Percentiles rank a stretch among this genome's conserved stretches.
These are phyloP conservation scores for Knoxia roxburghii DNA, from an alignment of 257 asterid species.

Conservation along the genomic window DNA sequence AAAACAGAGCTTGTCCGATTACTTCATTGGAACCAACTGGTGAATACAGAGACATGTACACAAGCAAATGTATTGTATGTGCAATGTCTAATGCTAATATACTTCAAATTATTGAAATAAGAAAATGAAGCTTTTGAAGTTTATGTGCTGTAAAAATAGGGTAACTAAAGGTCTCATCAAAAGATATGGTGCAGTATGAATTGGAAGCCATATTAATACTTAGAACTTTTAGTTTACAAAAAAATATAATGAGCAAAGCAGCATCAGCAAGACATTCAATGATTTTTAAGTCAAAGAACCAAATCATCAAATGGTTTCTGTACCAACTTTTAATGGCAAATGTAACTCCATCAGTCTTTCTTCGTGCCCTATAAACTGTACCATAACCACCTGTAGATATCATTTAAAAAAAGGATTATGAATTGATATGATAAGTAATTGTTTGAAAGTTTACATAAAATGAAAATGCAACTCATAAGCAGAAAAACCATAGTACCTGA, in stretches of 20 bases:
- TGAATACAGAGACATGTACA: not conserved
- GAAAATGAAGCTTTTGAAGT: not conserved
- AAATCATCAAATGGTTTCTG: conserved; percentile 11
- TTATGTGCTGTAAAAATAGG: not conserved
- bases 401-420: conserved; percentile 15
- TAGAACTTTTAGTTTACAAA: not conserved
- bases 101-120: not conserved
- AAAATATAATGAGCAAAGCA: not conserved
- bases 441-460: not conserved
- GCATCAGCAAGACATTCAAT: not conserved
- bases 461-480: not conserved
- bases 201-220: not conserved
- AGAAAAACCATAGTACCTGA: conserved; percentile 52
- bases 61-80: not conserved
- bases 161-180: not conserved
- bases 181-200: not conserved
- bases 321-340: conserved; percentile 84
- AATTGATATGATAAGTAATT: not conserved
- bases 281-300: conserved; percentile 1
- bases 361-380: conserved; percentile 83
- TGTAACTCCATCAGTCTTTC: conserved; percentile 67
- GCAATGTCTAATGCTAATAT: not conserved
- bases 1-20: not conserved
- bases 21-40: not conserved
- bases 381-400: conserved; percentile 89